These are phyloP conservation scores for Alternaria infectoria DNA, from an alignment of 2,329 filamentous ascomycete species.

Conservation along the genomic window DNA sequence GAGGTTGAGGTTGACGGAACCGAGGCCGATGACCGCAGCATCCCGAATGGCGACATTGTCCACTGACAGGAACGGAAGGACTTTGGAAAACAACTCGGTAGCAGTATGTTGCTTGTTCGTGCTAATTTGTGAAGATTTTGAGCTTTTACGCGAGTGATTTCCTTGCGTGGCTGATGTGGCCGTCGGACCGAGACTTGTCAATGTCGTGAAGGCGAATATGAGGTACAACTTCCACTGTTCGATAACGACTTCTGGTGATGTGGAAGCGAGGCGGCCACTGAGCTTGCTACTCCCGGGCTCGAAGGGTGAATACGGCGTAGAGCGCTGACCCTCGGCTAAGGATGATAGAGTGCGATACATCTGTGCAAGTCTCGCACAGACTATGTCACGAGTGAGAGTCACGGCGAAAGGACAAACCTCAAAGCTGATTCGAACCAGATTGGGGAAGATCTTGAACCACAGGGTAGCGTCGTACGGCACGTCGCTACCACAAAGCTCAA, in stretches of 20 bases:
- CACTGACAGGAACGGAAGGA: constrained; percentile 85
- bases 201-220: constrained; percentile 94
- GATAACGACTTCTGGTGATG: constrained; percentile 83
- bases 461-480: constrained; percentile 91
- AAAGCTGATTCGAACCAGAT: constrained; percentile 87
- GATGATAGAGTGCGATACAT: constrained; percentile 86
- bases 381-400: constrained; percentile 85
- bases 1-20: constrained; percentile 92
- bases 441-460: constrained; percentile 98
- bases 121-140: constrained; percentile 69
- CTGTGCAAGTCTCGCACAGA: constrained; percentile 89
- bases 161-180: constrained; percentile 65
- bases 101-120: constrained; percentile 87
- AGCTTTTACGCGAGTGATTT: constrained; percentile 83
- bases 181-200: constrained; percentile 74
- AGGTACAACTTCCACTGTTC: constrained; percentile 99
- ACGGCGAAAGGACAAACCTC: constrained; percentile 92
- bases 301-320: constrained; percentile 62
- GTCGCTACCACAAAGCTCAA: constrained; percentile 95
- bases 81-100: constrained; percentile 84
- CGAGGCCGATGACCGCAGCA: constrained; percentile 88
- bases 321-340: constrained; percentile 71
- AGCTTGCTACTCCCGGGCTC: constrained; percentile 62
- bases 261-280: constrained; percentile 64
- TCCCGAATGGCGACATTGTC: constrained; percentile 82